phyloP scores from a whole-genome alignment of 768 basidiomycete genomes.

The Lentinula guzmanii region DNA sequence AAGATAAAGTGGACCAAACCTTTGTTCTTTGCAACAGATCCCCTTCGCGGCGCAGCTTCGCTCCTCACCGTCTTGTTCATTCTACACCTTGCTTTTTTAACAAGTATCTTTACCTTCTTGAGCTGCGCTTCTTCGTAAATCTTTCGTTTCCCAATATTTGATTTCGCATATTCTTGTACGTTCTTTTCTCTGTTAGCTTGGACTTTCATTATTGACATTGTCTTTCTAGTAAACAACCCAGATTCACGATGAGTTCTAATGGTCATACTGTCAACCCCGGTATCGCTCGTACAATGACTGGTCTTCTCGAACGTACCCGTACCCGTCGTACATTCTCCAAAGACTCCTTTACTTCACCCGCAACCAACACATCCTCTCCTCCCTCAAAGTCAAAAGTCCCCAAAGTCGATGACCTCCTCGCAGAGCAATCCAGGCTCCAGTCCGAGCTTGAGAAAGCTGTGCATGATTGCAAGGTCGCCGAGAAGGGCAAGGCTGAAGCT shows the following conservation, averaged over 20 bases:
- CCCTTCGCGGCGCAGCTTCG: not conserved
- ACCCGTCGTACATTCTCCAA: slow-evolving; percentile 7
- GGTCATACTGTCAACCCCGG: not conserved
- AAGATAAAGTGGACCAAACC: not conserved
- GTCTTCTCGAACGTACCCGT: slow-evolving; percentile 5
- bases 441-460: slow-evolving; percentile 3
- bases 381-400: not conserved
- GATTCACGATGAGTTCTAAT: not conserved
- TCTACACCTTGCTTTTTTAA: not conserved
- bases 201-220: not conserved
- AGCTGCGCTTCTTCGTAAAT: not conserved
- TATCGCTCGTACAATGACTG: slow-evolving; percentile 4
- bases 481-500: slow-evolving; percentile 4
- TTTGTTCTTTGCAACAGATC: not conserved
- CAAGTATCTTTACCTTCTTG: not conserved
- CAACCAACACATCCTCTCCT: not conserved
- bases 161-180: not conserved
- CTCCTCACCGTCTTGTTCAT: not conserved
- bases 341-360: not conserved
- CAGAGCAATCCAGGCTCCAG: not conserved
- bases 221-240: not conserved
- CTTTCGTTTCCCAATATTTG: not conserved
- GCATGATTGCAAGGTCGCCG: not conserved
- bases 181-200: not conserved
- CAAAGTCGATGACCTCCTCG: not conserved